Evolutionary conservation across 306 rosid genomes (phyloP).

Genomic region (Vachellia pachyceras): DNA sequence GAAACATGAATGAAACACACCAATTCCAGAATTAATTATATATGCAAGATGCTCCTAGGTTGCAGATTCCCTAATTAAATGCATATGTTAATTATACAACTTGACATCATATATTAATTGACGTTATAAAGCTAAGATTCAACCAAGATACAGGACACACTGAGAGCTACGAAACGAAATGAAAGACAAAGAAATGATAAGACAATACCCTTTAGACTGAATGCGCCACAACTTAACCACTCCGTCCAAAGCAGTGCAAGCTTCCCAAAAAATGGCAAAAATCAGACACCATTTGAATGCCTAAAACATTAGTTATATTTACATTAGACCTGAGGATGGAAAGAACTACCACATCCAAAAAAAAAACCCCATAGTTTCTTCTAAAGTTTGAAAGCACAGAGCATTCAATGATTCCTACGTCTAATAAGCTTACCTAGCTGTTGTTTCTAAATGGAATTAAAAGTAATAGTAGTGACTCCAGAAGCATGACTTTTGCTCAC

Average conservation of each 20-base stretch:
- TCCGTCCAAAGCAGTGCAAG: slow-evolving; percentile 94
- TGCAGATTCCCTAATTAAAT: slow-evolving; percentile 10
- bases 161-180: background rate
- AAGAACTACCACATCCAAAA: slow-evolving; percentile 6
- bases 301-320: slow-evolving; percentile 12
- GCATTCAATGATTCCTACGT: slow-evolving; percentile 2
- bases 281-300: slow-evolving; percentile 27
- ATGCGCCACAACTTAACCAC: slow-evolving; percentile 86
- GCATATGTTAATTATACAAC: background rate
- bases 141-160: too few relatives aligned
- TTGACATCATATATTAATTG: background rate
- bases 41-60: background rate
- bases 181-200: slow-evolving; percentile 2
- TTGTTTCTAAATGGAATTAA: slow-evolving; percentile 4
- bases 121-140: background rate
- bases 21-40: background rate
- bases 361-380: background rate
- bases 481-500: slow-evolving; percentile 1
- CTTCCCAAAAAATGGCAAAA: slow-evolving; percentile 41
- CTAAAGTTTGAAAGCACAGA: background rate
- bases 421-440: slow-evolving; percentile 4
- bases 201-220: slow-evolving; percentile 77
- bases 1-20: background rate
- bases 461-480: background rate
- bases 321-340: background rate